Percentiles rank a stretch among this genome's conserved stretches.
These are phyloP conservation scores for Trichoderma endophyticum DNA, from an alignment of 2,329 filamentous ascomycete genomes.

Conservation along the genomic window DNA sequence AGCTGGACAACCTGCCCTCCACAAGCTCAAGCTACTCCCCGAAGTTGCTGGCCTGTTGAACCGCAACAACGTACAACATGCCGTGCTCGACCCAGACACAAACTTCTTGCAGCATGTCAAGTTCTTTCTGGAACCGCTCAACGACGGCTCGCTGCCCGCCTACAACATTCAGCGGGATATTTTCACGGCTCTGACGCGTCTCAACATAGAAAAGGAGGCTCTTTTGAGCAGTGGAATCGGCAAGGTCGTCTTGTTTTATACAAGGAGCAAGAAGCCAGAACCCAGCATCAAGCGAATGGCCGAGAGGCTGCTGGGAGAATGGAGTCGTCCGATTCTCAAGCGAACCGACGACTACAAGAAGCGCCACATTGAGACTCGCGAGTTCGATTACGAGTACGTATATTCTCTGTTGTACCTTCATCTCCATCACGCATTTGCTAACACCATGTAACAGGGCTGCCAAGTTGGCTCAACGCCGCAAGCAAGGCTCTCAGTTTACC, in stretches of 20 bases:
- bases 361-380: conserved; percentile 62
- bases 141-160: conserved; percentile 88
- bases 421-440: background rate
- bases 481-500: conserved; percentile 47
- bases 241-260: conserved; percentile 96
- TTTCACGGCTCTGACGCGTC: conserved; percentile 72
- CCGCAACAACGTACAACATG: conserved; percentile 79
- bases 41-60: conserved; percentile 87
- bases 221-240: conserved; percentile 90
- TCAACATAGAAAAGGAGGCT: conserved; percentile 88
- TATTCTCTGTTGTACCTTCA: conserved; percentile 21
- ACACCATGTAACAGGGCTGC: conserved; percentile 43
- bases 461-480: conserved; percentile 50
- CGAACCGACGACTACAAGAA: conserved; percentile 94
- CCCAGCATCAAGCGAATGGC: conserved; percentile 88
- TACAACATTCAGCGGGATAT: conserved; percentile 98
- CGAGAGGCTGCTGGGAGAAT: conserved; percentile 87
- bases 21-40: conserved; percentile 91
- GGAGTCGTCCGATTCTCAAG: conserved; percentile 92
- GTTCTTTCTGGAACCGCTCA: conserved; percentile 94
- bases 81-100: conserved; percentile 88
- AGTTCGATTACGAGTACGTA: conserved; percentile 61
- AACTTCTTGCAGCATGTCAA: conserved; percentile 93
- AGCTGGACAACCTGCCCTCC: conserved; percentile 74
- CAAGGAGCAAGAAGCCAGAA: conserved; percentile 87